phyloP scores from a whole-genome alignment of 306 rosid genomes.

The Cicer chorassanicum region DNA sequence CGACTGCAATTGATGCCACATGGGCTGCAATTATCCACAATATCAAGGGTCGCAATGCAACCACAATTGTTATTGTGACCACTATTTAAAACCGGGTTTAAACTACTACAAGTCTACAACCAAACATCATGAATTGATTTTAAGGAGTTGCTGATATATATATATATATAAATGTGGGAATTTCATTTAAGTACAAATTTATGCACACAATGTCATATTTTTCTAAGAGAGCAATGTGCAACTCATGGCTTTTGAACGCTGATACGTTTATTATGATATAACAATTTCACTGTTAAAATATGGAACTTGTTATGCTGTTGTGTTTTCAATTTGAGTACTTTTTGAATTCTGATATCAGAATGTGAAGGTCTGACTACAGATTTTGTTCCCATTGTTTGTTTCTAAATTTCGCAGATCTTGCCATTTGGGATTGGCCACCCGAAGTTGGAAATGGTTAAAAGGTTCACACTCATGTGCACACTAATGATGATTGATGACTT shows the following conservation, averaged over 20 bases:
- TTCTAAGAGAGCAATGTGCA: background rate
- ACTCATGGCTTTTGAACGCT: background rate
- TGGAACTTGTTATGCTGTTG: constrained; percentile 20
- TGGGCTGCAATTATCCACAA: no score
- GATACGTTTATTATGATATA: constrained; percentile 3
- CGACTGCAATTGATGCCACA: no score
- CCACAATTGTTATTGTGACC: no score
- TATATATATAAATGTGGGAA: background rate
- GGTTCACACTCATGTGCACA: constrained; percentile 47
- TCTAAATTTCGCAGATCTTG: constrained; percentile 41
- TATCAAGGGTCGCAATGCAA: no score
- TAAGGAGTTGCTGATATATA: constrained; percentile 53
- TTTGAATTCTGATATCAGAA: constrained; percentile 8
- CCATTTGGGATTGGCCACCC: constrained; percentile 43
- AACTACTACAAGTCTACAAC: background rate
- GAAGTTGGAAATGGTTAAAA: constrained; percentile 79
- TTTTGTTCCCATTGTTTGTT: constrained; percentile 35
- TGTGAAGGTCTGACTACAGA: constrained; percentile 15
- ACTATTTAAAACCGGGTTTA: no score
- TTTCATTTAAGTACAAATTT: constrained; percentile 8
- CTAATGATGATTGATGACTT: constrained; percentile 33
- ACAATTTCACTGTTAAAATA: constrained; percentile 20
- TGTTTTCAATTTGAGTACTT: constrained; percentile 32
- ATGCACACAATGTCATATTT: constrained; percentile 3
- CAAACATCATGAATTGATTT: background rate